Base-by-base conservation (phyloP, 2,329 filamentous ascomycete genomes). In the Claviceps quebecensis region DNA sequence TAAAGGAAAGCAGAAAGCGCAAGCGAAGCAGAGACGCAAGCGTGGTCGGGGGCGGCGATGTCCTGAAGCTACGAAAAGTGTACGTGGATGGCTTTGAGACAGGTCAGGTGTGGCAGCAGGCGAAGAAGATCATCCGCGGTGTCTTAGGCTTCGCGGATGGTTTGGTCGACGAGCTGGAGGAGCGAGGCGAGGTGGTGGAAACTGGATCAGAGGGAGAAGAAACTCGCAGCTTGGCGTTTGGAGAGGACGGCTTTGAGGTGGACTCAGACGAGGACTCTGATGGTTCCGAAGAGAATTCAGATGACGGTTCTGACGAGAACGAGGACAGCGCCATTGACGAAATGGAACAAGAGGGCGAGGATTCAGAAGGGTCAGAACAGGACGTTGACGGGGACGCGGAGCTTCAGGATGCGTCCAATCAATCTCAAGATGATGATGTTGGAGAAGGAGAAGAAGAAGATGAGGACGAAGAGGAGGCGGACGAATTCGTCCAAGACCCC, bases 61-160 rank as follows among this genome's bases (percentile, higher is more conserved):
- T 85, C 1, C 63, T 96, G 56, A 88, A 88, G 60, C 72, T 95
- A 60, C 83, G 86, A 60, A 89, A 86, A 66, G 72, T 98, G 16
- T 86, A 96, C 64, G 73, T 88, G 6, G 81, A 95, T 52, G 93
- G 91, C 0, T 95, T 97, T 59, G 86, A 86, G 59, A 83, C 86
- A 11, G 80, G 83, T 19, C 91, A 97, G 67, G 83, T 98, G 44
- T 98, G 91, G 86, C 87, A 96, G 67, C 93, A 98, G 70, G 86
- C 88, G 8, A 84, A 83, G 61, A 81, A 86, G 59, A 87, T 97
- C 19, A 82, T 97, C 52, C 76, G 67, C 13, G 73, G 74, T 46
- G 68, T 77, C 11, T 58, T 80, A 45, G 65, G 69, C 43, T 73
- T 77, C 56, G 74, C 75, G 0, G 67, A 72, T 47, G 65, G 68